Base-by-base conservation (phyloP, 2,329 filamentous ascomycete genomes). In the Phaeosphaeria sp. region DNA sequence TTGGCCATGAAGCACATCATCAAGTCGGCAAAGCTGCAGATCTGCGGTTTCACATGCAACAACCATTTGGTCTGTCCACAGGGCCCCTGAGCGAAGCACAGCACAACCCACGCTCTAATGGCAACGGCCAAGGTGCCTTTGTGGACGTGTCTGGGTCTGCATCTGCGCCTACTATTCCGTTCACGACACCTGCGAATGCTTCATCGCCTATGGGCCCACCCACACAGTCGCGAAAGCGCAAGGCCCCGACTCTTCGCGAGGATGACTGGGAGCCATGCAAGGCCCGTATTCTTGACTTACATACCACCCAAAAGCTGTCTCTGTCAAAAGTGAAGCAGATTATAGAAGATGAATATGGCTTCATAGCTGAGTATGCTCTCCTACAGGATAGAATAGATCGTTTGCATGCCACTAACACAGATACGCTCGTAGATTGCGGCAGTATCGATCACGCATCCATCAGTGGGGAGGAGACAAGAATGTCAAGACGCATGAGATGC, bases 241-340 rank as follows among this genome's bases (percentile, higher is more conserved):
- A 70, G 46, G 66, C 62, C 4, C 49, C 55, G 30, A 71, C 64
- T n/a, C 52, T 71, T 15, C 59, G 57, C n/a, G 62, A 55, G 0
- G 42, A 49, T 6, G 66, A 60, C 25, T 71, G 62, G 67, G 63
- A 63, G 43, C 64, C 64, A 33, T 58, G 66, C 27, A 70, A 68
- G 25, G 43, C n/a, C 6, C 53, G 25, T 15, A 62, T 59, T 22
- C n/a, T 56, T 1, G 46, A 65, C 2, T 43, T 68, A 6, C 58
- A 69, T 49, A 55, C 60, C 21, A 44, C 10, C 10, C 36, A 64
- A 46, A 46, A 51, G 3, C 27, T 54, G 23, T 36, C 62, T 1
- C 39, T 65, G 2, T 23, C n/a, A 27, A 30, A 60, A 15, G 60
- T 69, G 3, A 63, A 44, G 39, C 3, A 52, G 18, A 57, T 47